Conservation (phyloP, 208 protist genomes). For the Sergeia podlipaevii region DNA sequence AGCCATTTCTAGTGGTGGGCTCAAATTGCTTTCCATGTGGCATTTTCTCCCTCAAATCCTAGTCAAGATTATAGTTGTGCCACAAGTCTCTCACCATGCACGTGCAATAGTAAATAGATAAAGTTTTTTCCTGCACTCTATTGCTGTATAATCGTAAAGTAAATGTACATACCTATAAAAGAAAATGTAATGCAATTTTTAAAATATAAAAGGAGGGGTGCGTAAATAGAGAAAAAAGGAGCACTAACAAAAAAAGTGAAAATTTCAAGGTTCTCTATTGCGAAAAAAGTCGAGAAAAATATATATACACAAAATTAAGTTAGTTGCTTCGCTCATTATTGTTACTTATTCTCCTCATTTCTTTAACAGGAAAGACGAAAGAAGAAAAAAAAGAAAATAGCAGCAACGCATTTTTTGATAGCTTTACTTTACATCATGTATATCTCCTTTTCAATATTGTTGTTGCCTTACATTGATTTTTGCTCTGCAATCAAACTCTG, state of each 20-base stretch:
- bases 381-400: slow-evolving; percentile 8
- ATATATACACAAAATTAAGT: slow-evolving; percentile 5
- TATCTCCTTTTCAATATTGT: not conserved
- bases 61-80: not conserved
- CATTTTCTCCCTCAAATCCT: slow-evolving; percentile 17
- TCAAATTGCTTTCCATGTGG: slow-evolving; percentile 29
- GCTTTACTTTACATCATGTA: slow-evolving; percentile 1
- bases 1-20: slow-evolving; percentile 37
- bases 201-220: not conserved
- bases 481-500: not conserved
- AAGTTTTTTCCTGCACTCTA: too few relatives aligned
- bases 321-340: too few relatives aligned
- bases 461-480: not conserved
- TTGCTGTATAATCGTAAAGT: too few relatives aligned
- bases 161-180: too few relatives aligned
- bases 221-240: not conserved
- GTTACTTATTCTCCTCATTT: too few relatives aligned
- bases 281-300: slow-evolving; percentile 9
- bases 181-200: too few relatives aligned
- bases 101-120: too few relatives aligned
- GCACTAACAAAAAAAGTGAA: slow-evolving; percentile 2
- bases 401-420: not conserved
- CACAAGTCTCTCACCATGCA: not conserved
- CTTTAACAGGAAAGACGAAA: too few relatives aligned
- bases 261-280: not conserved